Conservation (phyloP, 768 basidiomycete genomes). For the Termitomyces sp. region DNA sequence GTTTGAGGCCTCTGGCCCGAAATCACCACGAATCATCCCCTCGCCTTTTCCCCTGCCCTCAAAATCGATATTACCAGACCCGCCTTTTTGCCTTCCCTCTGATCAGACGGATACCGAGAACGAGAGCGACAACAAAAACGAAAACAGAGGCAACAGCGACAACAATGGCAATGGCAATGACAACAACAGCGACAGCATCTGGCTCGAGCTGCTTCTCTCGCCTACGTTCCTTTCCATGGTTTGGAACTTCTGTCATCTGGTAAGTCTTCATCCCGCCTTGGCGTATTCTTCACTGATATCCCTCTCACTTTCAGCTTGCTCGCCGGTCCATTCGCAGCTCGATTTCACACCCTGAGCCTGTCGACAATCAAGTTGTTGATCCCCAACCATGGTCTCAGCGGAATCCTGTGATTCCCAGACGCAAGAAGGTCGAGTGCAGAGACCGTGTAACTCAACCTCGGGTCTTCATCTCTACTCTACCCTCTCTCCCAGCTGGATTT, state of each 20-base stretch:
- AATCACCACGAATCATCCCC: not conserved
- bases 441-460: conserved; percentile 1
- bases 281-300: not conserved
- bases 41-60: conserved; percentile 2
- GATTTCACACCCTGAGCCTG: not conserved
- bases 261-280: not conserved
- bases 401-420: not conserved
- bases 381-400: not conserved
- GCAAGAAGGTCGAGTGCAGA: not conserved
- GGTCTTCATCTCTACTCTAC: not conserved
- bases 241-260: conserved; percentile 4
- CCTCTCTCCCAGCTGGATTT: not conserved
- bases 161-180: not conserved
- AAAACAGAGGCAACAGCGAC: not conserved
- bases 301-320: not conserved
- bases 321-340: no score
- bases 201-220: not conserved
- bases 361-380: not conserved
- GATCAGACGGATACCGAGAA: not conserved
- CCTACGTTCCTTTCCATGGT: not conserved
- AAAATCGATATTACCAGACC: not conserved
- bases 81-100: not conserved
- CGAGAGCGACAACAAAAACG: not conserved
- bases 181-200: not conserved
- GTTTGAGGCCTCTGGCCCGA: conserved; percentile 13